A percentile compares a stretch with the other conserved stretches of the same genome.
phyloP scores from a whole-genome alignment of 345 rosid species.

The Rubroshorea leprosula region DNA sequence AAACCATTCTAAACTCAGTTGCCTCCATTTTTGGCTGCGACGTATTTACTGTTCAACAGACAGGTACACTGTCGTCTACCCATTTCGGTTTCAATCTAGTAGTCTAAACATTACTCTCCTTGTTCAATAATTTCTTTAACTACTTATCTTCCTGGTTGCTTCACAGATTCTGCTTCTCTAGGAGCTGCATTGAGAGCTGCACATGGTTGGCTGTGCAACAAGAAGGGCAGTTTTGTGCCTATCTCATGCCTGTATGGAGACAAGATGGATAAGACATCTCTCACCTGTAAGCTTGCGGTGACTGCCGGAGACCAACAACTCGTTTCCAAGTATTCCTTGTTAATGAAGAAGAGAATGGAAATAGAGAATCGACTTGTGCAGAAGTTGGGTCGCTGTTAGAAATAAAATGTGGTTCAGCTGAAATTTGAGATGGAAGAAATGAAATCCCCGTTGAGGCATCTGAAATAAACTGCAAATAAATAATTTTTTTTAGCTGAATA shows the following conservation, averaged over 20 bases:
- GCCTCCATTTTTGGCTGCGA: constrained; percentile 82
- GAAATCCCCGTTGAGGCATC: too few species aligned
- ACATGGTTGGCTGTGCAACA: constrained; percentile 82
- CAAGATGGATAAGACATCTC: constrained; percentile 59
- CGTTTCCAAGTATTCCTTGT: constrained; percentile 40
- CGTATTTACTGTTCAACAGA: constrained; percentile 69
- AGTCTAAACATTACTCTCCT: too few species aligned
- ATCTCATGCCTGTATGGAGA: constrained; percentile 55
- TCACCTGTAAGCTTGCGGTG: constrained; percentile 58
- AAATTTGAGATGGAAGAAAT: too few species aligned
- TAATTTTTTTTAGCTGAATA: too few species aligned
- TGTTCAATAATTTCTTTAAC: too few species aligned
- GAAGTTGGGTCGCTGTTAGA: constrained; percentile 56
- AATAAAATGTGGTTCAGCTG: too few species aligned
- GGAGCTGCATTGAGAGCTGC: constrained; percentile 93
- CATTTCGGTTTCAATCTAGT: background rate
- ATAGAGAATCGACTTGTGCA: constrained; percentile 62
- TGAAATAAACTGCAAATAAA: too few species aligned
- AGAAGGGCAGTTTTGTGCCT: constrained; percentile 56
- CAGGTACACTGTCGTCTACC: constrained; percentile 39
- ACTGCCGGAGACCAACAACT: constrained; percentile 44
- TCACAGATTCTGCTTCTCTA: constrained; percentile 84
- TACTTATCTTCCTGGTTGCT: background rate
- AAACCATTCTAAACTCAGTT: constrained; percentile 50
- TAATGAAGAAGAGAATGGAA: constrained; percentile 74